Conservation (phyloP, 2,329 filamentous ascomycete genomes). For the Ascochyta fabae region DNA sequence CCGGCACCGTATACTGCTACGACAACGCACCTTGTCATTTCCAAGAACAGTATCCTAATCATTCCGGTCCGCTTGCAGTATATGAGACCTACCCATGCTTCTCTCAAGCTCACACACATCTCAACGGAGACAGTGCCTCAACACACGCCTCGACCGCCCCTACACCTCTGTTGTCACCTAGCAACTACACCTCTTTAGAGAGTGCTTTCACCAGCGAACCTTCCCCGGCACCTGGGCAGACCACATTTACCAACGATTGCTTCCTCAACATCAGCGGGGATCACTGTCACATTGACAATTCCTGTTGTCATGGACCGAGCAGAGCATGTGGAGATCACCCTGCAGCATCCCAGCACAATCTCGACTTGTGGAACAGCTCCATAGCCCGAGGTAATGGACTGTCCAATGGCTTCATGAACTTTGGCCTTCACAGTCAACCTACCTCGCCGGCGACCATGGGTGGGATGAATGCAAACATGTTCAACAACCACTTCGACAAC, state of each 20-base stretch:
- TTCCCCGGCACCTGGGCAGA: conserved; percentile 31
- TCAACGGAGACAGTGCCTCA: conserved; percentile 24
- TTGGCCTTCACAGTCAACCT: conserved; percentile 33
- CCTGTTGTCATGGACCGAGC: conserved; percentile 43
- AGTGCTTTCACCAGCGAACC: conserved; percentile 37
- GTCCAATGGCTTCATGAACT: conserved; percentile 34
- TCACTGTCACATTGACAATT: conserved; percentile 46
- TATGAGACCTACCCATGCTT: conserved; percentile 44
- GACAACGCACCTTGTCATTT: conserved; percentile 45
- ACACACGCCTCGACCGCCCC: conserved; percentile 34
- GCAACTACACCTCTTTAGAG: conserved; percentile 43
- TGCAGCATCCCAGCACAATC: conserved; percentile 31
- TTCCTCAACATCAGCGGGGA: conserved; percentile 40
- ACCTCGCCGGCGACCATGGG: conserved; percentile 28
- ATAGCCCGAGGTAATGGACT: conserved; percentile 36
- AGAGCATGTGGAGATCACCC: conserved; percentile 40
- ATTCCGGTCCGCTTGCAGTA: conserved; percentile 27
- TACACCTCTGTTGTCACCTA: conserved; percentile 41
- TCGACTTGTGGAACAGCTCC: conserved; percentile 38
- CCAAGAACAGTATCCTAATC: conserved; percentile 36
- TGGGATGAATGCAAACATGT: conserved; percentile 22
- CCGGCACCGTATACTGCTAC: conserved; percentile 46
- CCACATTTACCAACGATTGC: conserved; percentile 29
- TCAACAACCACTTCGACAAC: conserved; percentile 22
- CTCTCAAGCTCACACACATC: conserved; percentile 32